A percentile compares a stretch with the other conserved stretches of the same genome.
Evolutionary conservation across 2,329 filamentous ascomycete species (phyloP).

Genomic region (Myriosclerotinia scirpicola): DNA sequence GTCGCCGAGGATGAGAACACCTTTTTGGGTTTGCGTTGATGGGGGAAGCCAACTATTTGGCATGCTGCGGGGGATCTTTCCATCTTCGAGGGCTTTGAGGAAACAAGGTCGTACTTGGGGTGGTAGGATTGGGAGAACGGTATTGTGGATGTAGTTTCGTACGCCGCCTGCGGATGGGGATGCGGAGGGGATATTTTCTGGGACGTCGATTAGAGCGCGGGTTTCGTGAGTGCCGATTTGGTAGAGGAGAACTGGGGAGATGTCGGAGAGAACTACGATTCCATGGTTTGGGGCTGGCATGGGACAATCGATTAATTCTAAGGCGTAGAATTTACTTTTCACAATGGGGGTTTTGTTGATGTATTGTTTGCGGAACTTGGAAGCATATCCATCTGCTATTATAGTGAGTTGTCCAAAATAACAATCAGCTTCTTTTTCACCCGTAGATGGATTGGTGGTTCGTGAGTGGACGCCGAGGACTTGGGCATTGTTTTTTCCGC

Average conservation of each 20-base stretch:
- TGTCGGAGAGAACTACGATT: slow-evolving; percentile 81
- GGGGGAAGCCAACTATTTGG: slow-evolving; percentile 93
- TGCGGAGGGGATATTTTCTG: slow-evolving; percentile 72
- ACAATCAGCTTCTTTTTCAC: slow-evolving; percentile 63
- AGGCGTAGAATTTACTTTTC: slow-evolving; percentile 86
- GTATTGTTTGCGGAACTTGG: slow-evolving; percentile 83
- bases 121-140: slow-evolving; percentile 78
- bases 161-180: slow-evolving; percentile 75
- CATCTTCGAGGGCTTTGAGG: slow-evolving; percentile 71
- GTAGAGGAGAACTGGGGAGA: slow-evolving; percentile 82
- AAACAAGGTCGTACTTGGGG: slow-evolving; percentile 70
- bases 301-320: slow-evolving; percentile 86
- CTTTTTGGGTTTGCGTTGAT: slow-evolving; percentile 65
- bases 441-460: slow-evolving; percentile 59
- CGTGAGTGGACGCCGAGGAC: slow-evolving; percentile 80
- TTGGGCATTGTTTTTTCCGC: slow-evolving; percentile 60
- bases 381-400: slow-evolving; percentile 87
- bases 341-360: slow-evolving; percentile 66
- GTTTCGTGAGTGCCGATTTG: slow-evolving; percentile 97
- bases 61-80: slow-evolving; percentile 79
- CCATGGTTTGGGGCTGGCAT: slow-evolving; percentile 75
- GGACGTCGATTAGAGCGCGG: slow-evolving; percentile 84
- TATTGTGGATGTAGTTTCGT: slow-evolving; percentile 76
- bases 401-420: slow-evolving; percentile 91
- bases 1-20: slow-evolving; percentile 83